Evolutionary conservation across 148 eudicot species (phyloP).

Genomic region (Vaccinium myrtillus): DNA sequence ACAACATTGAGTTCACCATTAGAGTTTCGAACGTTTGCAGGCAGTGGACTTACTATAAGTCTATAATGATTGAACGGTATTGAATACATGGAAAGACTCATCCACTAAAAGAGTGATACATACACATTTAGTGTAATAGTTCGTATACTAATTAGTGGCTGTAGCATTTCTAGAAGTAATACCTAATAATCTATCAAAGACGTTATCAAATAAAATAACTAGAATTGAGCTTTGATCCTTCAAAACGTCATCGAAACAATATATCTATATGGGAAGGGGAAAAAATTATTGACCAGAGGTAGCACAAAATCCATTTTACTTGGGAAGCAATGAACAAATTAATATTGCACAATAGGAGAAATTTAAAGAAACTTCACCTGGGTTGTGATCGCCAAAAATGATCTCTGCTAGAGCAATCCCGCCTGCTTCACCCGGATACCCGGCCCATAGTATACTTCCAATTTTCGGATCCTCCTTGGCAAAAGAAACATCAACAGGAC

Average conservation of each 20-base stretch:
- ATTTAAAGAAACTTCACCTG: constrained; percentile 42
- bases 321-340: neutral
- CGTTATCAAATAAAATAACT: too few relatives aligned
- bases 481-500: constrained; percentile 76
- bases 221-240: too few relatives aligned
- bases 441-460: constrained; percentile 88
- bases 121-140: too few relatives aligned
- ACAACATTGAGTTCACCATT: constrained; percentile 7
- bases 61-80: neutral
- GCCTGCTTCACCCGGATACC: constrained; percentile 91
- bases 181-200: too few relatives aligned
- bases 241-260: too few relatives aligned
- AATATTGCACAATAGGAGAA: neutral
- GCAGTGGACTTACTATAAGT: neutral
- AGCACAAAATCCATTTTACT: neutral
- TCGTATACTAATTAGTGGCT: too few relatives aligned
- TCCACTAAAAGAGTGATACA: too few relatives aligned
- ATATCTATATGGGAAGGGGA: neutral
- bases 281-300: neutral
- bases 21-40: neutral
- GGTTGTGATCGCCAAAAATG: constrained; percentile 79
- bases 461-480: constrained; percentile 58
- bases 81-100: neutral
- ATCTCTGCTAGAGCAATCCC: constrained; percentile 70
- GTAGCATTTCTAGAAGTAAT: too few relatives aligned